Percentiles rank a stretch among this genome's conserved stretches.
Evolutionary conservation across 768 basidiomycete species (phyloP).

Genomic region (Tulasnella sp.): DNA sequence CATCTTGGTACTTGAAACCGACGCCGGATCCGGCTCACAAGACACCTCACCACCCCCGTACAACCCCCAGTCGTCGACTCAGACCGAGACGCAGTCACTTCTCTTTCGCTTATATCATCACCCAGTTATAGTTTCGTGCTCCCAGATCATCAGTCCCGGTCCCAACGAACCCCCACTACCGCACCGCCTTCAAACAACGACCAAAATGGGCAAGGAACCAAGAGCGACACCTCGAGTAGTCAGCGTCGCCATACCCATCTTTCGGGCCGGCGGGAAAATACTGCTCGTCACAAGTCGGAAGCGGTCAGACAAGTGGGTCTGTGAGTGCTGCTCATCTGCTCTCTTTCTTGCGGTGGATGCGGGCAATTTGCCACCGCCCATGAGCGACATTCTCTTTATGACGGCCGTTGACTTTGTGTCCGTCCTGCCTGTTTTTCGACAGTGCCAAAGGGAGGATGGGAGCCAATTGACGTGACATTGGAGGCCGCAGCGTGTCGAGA

Average conservation of each 20-base stretch:
- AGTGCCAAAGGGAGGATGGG: slow-evolving; percentile 95
- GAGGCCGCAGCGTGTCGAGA: slow-evolving; percentile 85
- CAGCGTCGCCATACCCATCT: slow-evolving; percentile 83
- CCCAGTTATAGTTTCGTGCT: too few species aligned
- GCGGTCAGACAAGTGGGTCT: slow-evolving; percentile 70
- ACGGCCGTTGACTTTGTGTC: not conserved
- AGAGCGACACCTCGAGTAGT: slow-evolving; percentile 64
- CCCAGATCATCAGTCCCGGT: not conserved
- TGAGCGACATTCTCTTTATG: not conserved
- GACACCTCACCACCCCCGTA: not conserved
- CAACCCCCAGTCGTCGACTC: not conserved
- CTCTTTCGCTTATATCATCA: not conserved
- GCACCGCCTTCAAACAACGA: slow-evolving; percentile 26
- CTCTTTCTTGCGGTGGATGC: slow-evolving; percentile 16
- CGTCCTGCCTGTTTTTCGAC: slow-evolving; percentile 12
- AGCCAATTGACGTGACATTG: slow-evolving; percentile 65
- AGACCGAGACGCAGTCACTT: too few species aligned
- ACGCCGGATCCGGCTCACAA: too few species aligned
- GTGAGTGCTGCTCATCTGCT: slow-evolving; percentile 44
- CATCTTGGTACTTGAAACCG: too few species aligned
- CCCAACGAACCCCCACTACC: not conserved
- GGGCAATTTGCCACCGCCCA: slow-evolving; percentile 7
- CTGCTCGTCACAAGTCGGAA: slow-evolving; percentile 80
- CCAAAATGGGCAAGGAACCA: slow-evolving; percentile 46
- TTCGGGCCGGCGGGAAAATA: slow-evolving; percentile 60